phyloP scores from a whole-genome alignment of 208 protist species.

The Crithidia sp. region DNA sequence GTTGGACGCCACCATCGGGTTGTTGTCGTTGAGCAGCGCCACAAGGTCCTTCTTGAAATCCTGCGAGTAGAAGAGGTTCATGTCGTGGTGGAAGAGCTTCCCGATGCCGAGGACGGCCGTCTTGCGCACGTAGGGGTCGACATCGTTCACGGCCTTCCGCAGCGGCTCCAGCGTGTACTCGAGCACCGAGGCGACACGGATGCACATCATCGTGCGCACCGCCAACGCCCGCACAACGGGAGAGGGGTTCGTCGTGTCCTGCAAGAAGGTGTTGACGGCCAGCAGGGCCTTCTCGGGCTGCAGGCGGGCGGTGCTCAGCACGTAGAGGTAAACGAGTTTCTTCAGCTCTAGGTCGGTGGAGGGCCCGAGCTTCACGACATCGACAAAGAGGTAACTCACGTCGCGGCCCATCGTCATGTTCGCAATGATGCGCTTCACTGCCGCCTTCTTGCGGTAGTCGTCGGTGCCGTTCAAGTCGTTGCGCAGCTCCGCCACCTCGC shows the following conservation, averaged over 20 bases:
- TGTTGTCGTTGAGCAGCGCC: conserved; percentile 96
- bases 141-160: conserved; percentile 85
- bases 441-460: conserved; percentile 92
- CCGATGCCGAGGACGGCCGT: conserved; percentile 98
- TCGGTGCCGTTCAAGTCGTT: conserved; percentile 92
- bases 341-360: conserved; percentile 99
- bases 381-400: conserved; percentile 95
- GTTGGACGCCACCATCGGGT: conserved; percentile 98
- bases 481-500: conserved; percentile 94
- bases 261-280: conserved; percentile 98
- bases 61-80: conserved; percentile 95
- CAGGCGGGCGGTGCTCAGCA: conserved; percentile 99
- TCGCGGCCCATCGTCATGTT: conserved; percentile 99
- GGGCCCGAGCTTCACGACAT: conserved; percentile 98
- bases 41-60: conserved; percentile 89
- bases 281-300: conserved; percentile 98
- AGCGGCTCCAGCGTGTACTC: conserved; percentile 99
- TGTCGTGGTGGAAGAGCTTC: conserved; percentile 98
- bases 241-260: conserved; percentile 95
- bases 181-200: conserved; percentile 97
- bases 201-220: conserved; percentile 99
- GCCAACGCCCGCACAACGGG: conserved; percentile 98
- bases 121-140: conserved; percentile 99
- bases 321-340: conserved; percentile 99
- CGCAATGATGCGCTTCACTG: conserved; percentile 99